phyloP scores from a whole-genome alignment of 148 eudicot species.

The Amaranthus palmeri region DNA sequence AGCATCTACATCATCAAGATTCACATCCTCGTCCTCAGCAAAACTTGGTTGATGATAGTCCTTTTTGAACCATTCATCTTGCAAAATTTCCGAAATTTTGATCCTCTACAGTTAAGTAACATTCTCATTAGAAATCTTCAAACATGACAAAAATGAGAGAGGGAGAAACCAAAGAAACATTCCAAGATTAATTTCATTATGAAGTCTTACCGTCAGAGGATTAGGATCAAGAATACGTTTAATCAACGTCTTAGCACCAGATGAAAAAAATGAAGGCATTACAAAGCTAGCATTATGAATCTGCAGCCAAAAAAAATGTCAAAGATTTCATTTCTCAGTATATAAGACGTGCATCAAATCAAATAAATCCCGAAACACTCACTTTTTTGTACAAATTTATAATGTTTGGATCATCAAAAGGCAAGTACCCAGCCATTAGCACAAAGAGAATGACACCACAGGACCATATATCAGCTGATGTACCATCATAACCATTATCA shows the following conservation, averaged over 20 bases:
- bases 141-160: background rate
- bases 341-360: background rate
- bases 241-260: conserved; percentile 56
- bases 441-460: conserved; percentile 90
- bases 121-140: conserved; percentile 5
- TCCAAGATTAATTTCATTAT: background rate
- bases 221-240: conserved; percentile 76
- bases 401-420: conserved; percentile 78
- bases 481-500: conserved; percentile 81
- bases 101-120: conserved; percentile 50
- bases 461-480: conserved; percentile 85
- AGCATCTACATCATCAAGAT: conserved; percentile 82
- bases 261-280: conserved; percentile 71
- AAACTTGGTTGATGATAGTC: conserved; percentile 66
- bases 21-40: conserved; percentile 60
- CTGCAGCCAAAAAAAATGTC: conserved; percentile 32
- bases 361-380: conserved; percentile 20
- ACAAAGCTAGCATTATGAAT: conserved; percentile 52
- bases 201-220: conserved; percentile 64
- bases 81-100: conserved; percentile 56
- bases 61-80: conserved; percentile 82
- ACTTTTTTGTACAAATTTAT: conserved; percentile 58
- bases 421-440: conserved; percentile 88
- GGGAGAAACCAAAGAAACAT: background rate
- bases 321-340: background rate